Evolutionary conservation across 805 yeast species (phyloP).

Genomic region (Kodamaea laetipori): DNA sequence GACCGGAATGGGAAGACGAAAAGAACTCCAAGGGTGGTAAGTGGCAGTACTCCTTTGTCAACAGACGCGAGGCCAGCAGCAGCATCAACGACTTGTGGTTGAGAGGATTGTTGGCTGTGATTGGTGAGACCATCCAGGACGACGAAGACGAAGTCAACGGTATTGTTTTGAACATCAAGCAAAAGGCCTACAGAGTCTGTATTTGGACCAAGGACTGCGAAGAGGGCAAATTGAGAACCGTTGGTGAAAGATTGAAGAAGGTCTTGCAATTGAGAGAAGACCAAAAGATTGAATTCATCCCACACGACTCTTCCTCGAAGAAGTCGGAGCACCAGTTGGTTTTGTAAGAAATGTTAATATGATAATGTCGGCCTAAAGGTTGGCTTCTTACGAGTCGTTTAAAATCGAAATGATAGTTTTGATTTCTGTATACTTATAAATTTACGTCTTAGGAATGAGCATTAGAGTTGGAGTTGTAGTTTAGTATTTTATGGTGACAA

Average conservation of each 20-base stretch:
- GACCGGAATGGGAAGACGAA: constrained; percentile 98
- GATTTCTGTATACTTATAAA: constrained; percentile 12
- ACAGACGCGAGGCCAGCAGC: constrained; percentile 57
- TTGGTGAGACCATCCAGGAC: constrained; percentile 93
- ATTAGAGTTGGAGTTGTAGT: no score
- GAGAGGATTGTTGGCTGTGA: constrained; percentile 80
- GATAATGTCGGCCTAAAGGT: neutral
- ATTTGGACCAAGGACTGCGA: constrained; percentile 89
- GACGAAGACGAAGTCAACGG: constrained; percentile 88
- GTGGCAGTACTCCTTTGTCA: constrained; percentile 74
- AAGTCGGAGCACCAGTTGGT: constrained; percentile 40
- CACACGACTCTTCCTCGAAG: constrained; percentile 58
- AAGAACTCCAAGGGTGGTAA: constrained; percentile 90
- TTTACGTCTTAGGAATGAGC: constrained; percentile 9
- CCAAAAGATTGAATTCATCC: constrained; percentile 77
- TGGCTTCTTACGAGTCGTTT: constrained; percentile 1
- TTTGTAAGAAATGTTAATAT: constrained; percentile 21
- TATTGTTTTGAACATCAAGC: constrained; percentile 86
- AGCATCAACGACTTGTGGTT: constrained; percentile 91
- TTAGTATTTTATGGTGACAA: no score
- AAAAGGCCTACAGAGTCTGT: constrained; percentile 78
- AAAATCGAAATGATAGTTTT: constrained; percentile 1
- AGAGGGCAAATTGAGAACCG: constrained; percentile 60
- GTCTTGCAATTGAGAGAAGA: constrained; percentile 73
- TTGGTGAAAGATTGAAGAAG: constrained; percentile 86